phyloP scores from a whole-genome alignment of 306 rosid genomes.

The Canavalia ensiformis region DNA sequence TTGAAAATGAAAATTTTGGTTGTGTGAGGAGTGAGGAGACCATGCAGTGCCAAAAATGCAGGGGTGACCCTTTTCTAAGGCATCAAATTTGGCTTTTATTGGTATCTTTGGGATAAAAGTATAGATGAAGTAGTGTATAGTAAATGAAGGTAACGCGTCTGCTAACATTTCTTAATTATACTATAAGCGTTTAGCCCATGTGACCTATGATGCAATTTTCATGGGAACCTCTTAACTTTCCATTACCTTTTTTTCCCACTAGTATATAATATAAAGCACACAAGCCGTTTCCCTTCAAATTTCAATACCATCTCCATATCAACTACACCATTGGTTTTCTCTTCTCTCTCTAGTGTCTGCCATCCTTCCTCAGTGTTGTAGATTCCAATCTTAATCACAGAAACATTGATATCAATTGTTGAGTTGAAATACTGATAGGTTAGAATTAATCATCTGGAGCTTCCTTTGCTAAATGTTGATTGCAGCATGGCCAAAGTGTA shows the following conservation, averaged over 20 bases:
- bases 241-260: slow-evolving; percentile 48
- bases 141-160: slow-evolving; percentile 62
- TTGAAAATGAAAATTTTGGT: not conserved
- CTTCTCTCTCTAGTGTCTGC: not conserved
- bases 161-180: slow-evolving; percentile 26
- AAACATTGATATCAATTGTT: not conserved
- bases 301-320: slow-evolving; percentile 21
- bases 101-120: slow-evolving; percentile 57
- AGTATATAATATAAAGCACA: slow-evolving; percentile 34
- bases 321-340: slow-evolving; percentile 36
- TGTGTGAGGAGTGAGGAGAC: slow-evolving; percentile 4
- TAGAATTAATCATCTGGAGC: slow-evolving; percentile 24
- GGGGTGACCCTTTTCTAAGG: slow-evolving; percentile 65
- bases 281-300: slow-evolving; percentile 35
- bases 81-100: slow-evolving; percentile 68
- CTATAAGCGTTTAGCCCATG: slow-evolving; percentile 67
- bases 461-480: slow-evolving; percentile 2
- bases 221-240: slow-evolving; percentile 53
- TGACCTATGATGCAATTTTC: slow-evolving; percentile 77
- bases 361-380: not conserved
- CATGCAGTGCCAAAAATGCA: slow-evolving; percentile 75
- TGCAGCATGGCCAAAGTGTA: not conserved
- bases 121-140: slow-evolving; percentile 47
- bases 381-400: slow-evolving; percentile 24
- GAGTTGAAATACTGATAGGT: slow-evolving; percentile 48